These are phyloP conservation scores for Colletotrichum camelliae DNA, from an alignment of 2,329 filamentous ascomycete species.

Conservation along the genomic window DNA sequence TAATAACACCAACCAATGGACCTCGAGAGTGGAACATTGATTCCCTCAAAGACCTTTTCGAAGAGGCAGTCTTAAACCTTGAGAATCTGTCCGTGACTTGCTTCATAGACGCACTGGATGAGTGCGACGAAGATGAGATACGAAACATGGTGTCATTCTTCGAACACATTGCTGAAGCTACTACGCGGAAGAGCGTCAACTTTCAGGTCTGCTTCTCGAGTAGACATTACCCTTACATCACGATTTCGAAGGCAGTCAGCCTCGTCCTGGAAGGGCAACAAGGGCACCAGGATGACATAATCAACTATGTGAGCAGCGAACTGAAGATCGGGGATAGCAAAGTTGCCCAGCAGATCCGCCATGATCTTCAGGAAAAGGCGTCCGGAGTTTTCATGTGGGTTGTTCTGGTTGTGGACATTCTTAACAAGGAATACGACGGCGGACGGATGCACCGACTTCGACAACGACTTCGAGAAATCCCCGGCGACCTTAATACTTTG, in stretches of 20 bases:
- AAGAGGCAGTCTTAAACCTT: background rate
- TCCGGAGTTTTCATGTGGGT: conserved; percentile 51
- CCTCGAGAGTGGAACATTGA: background rate
- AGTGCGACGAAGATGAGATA: background rate
- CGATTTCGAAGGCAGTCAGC: conserved; percentile 28
- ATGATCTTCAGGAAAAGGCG: conserved; percentile 39
- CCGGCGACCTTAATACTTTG: conserved; percentile 43
- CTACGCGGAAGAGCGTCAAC: rapidly evolving
- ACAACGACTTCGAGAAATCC: conserved; percentile 34
- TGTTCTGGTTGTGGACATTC: conserved; percentile 40
- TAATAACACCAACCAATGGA: rapidly evolving
- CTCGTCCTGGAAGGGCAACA: conserved; percentile 30
- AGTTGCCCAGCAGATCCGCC: conserved; percentile 25
- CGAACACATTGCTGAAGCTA: background rate
- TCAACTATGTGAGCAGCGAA: conserved; percentile 32
- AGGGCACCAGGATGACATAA: conserved; percentile 38
- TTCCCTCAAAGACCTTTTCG: background rate
- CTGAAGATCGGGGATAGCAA: conserved; percentile 2
- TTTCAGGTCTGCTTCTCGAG: conserved; percentile 28
- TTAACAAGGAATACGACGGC: conserved; percentile 37
- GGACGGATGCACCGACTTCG: conserved; percentile 27
- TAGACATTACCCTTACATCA: conserved; percentile 17
- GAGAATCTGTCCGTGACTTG: conserved; percentile 7
- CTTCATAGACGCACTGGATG: conserved; percentile 14
- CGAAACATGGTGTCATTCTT: background rate